Evolutionary conservation across 1,139 yeast genomes (phyloP).

Genomic region (Candida glucosophila): DNA sequence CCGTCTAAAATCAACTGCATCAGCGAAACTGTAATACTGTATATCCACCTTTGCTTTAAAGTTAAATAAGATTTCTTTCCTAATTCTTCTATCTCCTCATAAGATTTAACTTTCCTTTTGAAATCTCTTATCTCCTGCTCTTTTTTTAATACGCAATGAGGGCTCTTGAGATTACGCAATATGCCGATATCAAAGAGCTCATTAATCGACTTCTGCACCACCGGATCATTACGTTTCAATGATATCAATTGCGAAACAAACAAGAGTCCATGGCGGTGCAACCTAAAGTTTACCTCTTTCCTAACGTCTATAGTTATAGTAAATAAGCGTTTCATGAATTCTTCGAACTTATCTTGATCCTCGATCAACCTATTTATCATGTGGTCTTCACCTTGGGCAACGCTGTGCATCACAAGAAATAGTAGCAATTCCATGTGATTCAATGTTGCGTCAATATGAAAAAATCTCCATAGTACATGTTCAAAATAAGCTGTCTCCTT

Average conservation of each 20-base stretch:
- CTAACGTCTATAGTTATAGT: conserved; percentile 5
- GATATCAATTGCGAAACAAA: conserved; percentile 4
- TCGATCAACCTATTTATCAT: conserved; percentile 3
- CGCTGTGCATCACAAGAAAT: conserved; percentile 7
- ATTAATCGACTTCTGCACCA: conserved; percentile 15
- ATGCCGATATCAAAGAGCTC: conserved; percentile 29
- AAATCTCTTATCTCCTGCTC: conserved; percentile 1
- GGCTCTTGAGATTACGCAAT: conserved; percentile 20
- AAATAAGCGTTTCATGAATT: conserved; percentile 14
- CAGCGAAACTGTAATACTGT: conserved; percentile 7
- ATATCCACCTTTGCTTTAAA: conserved; percentile 13
- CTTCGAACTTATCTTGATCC: conserved; percentile 10
- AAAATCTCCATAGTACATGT: conserved; percentile 30
- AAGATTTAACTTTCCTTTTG: background rate
- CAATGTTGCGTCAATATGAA: conserved; percentile 27
- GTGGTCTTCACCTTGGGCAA: conserved; percentile 2
- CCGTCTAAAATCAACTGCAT: conserved; percentile 4
- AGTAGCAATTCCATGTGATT: conserved; percentile 32
- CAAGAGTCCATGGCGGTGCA: conserved; percentile 2
- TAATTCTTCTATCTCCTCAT: conserved; percentile 5
- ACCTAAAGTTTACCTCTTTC: conserved; percentile 3
- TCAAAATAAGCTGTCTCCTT: conserved; percentile 14
- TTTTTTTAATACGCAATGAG: conserved; percentile 8
- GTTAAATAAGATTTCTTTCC: conserved; percentile 1
- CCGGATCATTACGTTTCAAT: conserved; percentile 1